Conservation (phyloP, 768 basidiomycete genomes). For the Mycena indigotica region DNA sequence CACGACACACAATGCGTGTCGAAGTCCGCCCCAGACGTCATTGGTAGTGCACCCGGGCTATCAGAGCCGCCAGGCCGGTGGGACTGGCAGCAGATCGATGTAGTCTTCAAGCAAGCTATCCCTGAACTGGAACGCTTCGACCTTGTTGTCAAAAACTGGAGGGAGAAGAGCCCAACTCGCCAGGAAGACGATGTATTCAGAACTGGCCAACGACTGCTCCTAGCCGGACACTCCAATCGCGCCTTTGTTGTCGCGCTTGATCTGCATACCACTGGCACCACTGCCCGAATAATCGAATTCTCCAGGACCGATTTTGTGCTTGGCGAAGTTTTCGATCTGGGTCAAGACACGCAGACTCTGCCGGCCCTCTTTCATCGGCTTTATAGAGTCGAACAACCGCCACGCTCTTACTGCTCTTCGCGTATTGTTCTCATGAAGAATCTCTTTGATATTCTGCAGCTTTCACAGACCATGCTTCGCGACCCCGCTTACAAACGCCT, state of each 20-base stretch:
- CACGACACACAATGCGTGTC: no score
- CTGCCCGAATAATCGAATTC: conserved; percentile 6
- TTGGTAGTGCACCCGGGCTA: no score
- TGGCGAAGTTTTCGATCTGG: conserved; percentile 1
- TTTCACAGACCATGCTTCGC: background rate
- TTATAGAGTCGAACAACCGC: background rate
- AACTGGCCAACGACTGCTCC: background rate
- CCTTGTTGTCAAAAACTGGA: no score
- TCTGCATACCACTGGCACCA: background rate
- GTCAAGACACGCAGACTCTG: background rate
- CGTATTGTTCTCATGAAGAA: background rate
- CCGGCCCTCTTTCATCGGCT: conserved; percentile 6
- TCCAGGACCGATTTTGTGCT: conserved; percentile 1
- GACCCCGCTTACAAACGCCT: background rate
- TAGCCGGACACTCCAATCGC: background rate
- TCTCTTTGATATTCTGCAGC: background rate
- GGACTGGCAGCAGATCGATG: no score
- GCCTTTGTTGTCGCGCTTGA: conserved; percentile 1
- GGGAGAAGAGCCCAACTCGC: no score
- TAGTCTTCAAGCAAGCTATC: no score
- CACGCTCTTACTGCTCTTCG: no score
- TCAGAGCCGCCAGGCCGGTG: no score
- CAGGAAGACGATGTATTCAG: no score
- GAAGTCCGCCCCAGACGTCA: no score
- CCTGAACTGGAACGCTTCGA: no score